phyloP scores from a whole-genome alignment of 495 filamentous ascomycete genomes.

The Cercophora samala region DNA sequence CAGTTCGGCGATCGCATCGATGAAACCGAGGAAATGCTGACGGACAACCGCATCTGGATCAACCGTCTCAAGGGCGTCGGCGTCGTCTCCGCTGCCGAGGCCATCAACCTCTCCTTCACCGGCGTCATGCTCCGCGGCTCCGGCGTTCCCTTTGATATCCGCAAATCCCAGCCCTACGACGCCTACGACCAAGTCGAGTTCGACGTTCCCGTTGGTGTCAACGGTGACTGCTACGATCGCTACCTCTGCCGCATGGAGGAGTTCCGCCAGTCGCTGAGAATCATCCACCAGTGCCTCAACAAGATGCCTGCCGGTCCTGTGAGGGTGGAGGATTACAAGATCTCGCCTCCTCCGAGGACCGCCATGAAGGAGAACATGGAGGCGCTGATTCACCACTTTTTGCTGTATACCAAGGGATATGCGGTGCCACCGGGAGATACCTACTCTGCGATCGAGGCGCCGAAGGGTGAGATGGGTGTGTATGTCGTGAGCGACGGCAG shows the following conservation, averaged over 20 bases:
- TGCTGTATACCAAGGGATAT: constrained; percentile 98
- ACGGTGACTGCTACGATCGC: constrained; percentile 98
- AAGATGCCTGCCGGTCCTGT: constrained; percentile 96
- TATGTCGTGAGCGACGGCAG: constrained; percentile 95
- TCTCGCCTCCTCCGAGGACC: constrained; percentile 90
- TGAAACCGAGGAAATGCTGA: constrained; percentile 97
- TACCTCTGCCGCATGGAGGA: constrained; percentile 99
- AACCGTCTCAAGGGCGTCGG: constrained; percentile 87
- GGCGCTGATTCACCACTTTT: constrained; percentile 97
- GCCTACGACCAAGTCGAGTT: constrained; percentile 98
- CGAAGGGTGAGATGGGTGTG: constrained; percentile 99
- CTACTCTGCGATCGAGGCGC: constrained; percentile 95
- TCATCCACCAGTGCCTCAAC: constrained; percentile 98
- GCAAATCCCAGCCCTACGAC: constrained; percentile 93
- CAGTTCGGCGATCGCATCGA: constrained; percentile 99
- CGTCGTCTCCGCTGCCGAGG: constrained; percentile 85
- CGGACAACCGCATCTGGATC: constrained; percentile 99
- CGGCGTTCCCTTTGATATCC: constrained; percentile 96
- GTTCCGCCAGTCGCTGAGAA: constrained; percentile 94
- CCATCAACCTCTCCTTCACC: constrained; percentile 91
- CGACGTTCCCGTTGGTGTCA: constrained; percentile 92
- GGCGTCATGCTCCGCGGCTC: constrained; percentile 98
- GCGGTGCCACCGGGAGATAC: constrained; percentile 97
- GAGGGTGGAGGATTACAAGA: constrained; percentile 97
- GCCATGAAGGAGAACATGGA: constrained; percentile 99